Evolutionary conservation across 2,329 filamentous ascomycete species (phyloP).

Genomic region (Sporothrix inflata): DNA sequence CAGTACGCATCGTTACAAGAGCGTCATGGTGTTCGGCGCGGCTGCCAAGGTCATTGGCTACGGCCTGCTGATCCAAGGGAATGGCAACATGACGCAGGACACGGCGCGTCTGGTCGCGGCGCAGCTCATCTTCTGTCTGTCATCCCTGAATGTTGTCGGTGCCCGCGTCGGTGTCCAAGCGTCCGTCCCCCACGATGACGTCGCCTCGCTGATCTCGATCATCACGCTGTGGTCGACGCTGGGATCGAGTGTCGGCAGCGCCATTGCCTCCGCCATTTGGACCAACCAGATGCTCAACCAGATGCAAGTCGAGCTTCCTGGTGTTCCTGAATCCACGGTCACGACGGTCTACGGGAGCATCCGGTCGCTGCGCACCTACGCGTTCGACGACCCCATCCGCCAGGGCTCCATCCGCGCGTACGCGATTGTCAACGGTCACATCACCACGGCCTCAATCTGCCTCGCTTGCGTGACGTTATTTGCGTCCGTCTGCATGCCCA

Average conservation of each 20-base stretch:
- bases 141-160: slow-evolving; percentile 56
- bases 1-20: slow-evolving; percentile 64
- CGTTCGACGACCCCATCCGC: slow-evolving; percentile 58
- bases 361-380: slow-evolving; percentile 54
- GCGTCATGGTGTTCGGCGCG: slow-evolving; percentile 58
- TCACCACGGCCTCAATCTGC: slow-evolving; percentile 40
- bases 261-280: slow-evolving; percentile 57
- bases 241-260: slow-evolving; percentile 48
- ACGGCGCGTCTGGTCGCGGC: slow-evolving; percentile 52
- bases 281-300: slow-evolving; percentile 50
- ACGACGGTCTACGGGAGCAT: slow-evolving; percentile 55
- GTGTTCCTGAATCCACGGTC: slow-evolving; percentile 46
- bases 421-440: slow-evolving; percentile 35
- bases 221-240: slow-evolving; percentile 41
- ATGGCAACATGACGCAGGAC: slow-evolving; percentile 51
- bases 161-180: slow-evolving; percentile 59
- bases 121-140: slow-evolving; percentile 57
- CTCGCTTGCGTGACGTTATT: slow-evolving; percentile 42
- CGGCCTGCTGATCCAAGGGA: slow-evolving; percentile 48
- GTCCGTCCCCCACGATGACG: slow-evolving; percentile 52
- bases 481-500: slow-evolving; percentile 47
- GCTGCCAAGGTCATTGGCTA: slow-evolving; percentile 59
- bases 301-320: slow-evolving; percentile 54
- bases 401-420: slow-evolving; percentile 66
- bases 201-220: slow-evolving; percentile 58